A percentile compares a stretch with the other conserved stretches of the same genome.
These are phyloP conservation scores for Chaetomium olivaceum DNA, from an alignment of 2,329 filamentous ascomycete genomes.

Conservation along the genomic window DNA sequence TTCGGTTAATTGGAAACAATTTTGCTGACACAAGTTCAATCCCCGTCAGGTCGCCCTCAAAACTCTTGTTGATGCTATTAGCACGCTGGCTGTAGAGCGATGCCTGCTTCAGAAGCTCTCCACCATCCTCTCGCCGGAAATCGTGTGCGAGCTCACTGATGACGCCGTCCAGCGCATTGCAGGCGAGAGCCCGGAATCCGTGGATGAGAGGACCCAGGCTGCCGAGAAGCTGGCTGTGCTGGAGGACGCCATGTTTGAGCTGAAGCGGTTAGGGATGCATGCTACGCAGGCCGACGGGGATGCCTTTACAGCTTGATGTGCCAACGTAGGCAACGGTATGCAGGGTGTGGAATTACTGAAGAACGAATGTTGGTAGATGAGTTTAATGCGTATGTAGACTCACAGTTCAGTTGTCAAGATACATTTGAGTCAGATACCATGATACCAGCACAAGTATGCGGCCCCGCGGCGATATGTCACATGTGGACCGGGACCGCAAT, in stretches of 20 bases:
- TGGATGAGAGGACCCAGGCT: conserved; percentile 9
- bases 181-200: conserved; percentile 7
- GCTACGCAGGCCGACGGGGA: not conserved
- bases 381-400: not conserved
- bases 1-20: not conserved
- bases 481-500: no score
- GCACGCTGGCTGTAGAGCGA: conserved; percentile 12
- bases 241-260: conserved; percentile 13
- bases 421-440: no score
- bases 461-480: no score
- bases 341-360: not conserved
- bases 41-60: conserved; percentile 4
- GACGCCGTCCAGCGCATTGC: conserved; percentile 6
- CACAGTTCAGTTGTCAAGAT: no score
- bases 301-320: not conserved
- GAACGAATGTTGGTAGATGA: not conserved
- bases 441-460: no score
- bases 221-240: conserved; percentile 12
- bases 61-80: conserved; percentile 12
- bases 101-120: conserved; percentile 13
- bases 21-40: not conserved
- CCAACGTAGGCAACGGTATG: not conserved
- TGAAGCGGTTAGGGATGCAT: conserved; percentile 8
- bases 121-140: conserved; percentile 3
- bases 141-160: conserved; percentile 10